Evolutionary conservation across 257 asterid species (phyloP), one percentile per base, ranked within the genome.

Genomic region (Gynochthodes officinalis): DNA sequence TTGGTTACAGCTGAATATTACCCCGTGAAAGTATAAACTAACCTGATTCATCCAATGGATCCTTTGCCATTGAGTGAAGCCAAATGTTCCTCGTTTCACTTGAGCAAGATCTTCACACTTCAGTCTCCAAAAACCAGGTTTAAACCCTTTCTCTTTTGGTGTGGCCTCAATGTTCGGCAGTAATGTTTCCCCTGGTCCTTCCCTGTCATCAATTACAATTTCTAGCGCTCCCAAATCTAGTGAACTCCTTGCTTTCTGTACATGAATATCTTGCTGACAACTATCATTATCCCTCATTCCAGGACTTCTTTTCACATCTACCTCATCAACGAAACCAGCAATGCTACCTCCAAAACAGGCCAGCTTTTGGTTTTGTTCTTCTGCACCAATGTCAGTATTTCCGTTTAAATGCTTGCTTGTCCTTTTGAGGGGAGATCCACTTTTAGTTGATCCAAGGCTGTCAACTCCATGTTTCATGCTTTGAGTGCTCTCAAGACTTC

Each of bases 71-170:
- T 74, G 84, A 19, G 76, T 57, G 71, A 64, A 76, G 53, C 66
- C 75, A 55, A 70, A 65, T 63, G 75, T 67, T 62, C 74, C 72
- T 63, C 76, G 85, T 78, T 68, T 86, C 53, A 86, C 82, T 75
- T 79, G 76, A 44, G 70, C 64, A 75, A 71, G 70, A 33, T 75
- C 80, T 65, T 75, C 85, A 13, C 75, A 66, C 44, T 80, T 67
- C 11, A 70, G 71, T 67, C 86, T 83, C 89, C 88, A 79, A 79
- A 77, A 83, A 48, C 74, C 73, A 72, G 86, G 84, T 64, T 77
- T 86, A 15, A 76, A 84, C 14, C 86, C 89, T 79, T 88, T 90
- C 76, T 87, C 93, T 59, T 85, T 86, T 9, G 94, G 92, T 44
- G 94, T 88, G 59, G 75, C 77, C 79, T 86, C 92, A 63, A 73